Evolutionary conservation across 495 filamentous ascomycete genomes (phyloP), one percentile per base, ranked within the genome.

Genomic region (Oidiodendron maius): DNA sequence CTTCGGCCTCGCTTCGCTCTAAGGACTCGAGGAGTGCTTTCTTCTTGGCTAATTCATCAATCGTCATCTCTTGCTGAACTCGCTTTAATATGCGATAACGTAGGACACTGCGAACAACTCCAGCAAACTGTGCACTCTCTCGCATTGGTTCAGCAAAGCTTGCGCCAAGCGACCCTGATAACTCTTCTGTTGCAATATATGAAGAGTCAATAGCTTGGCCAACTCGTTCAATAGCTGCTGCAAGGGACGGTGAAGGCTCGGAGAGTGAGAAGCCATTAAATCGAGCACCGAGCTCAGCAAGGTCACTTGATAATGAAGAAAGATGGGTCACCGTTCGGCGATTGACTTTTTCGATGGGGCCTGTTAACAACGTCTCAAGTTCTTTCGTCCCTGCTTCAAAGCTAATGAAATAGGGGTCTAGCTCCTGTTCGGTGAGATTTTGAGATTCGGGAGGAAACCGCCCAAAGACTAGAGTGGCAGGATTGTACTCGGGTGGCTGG

Each of bases 231-330:
- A 97, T 95, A 2, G 93, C 91, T 3, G 90, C 82, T n/a, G 89
- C 86, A 3, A 98, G 82, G 2, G 86, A 86, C 2, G 84, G 79
- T 3, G 87, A 88, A 48, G 86, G 86, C 65, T 98, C 94, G 0
- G 89, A 95, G 0, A 98, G 71, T 0, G 93, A 93, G 63, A 97
- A 97, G n/a, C 86, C 94, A 59, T 98, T 98, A 64, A 91, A 96
- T 22, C 89, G 75, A 13, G 89, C 91, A 22, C 93, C 93, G 2
- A 98, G 75, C 57, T 98, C 93, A 50, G 87, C 86, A 32, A 97
- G 76, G 59, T 97, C 93, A 1, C 88, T 76, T n/a, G 84, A 86
- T 37, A 95, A 66, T 2, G 82, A 77, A 11, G 86, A 84, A 2
- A 95, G 63, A 57, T 97, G 93, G 30, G 80, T 84, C 3, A 98